Evolutionary conservation across 805 yeast species (phyloP).

Genomic region (Lipomyces orientalis): DNA sequence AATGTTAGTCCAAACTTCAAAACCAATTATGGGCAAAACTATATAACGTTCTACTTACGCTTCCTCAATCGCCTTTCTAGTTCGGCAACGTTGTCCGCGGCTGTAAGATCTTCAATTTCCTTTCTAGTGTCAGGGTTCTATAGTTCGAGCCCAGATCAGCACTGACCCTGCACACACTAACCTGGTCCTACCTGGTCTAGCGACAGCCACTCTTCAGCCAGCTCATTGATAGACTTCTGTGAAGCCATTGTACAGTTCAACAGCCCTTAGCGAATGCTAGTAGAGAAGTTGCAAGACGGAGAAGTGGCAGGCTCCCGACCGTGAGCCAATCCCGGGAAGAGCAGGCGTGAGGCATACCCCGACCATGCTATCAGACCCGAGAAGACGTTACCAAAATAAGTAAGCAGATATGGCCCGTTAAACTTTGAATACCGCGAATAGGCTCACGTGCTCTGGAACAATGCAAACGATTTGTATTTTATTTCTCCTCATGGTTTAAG

Average conservation of each 20-base stretch:
- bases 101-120: conserved; percentile 59
- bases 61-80: conserved; percentile 58
- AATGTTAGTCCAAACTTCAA: conserved; percentile 53
- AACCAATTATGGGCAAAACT: conserved; percentile 21
- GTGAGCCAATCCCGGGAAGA: too few species aligned
- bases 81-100: conserved; percentile 48
- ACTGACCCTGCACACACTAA: too few species aligned
- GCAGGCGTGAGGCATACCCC: too few species aligned
- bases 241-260: conserved; percentile 8
- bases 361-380: too few species aligned
- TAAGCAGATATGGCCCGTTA: too few species aligned
- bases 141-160: conserved; percentile 3
- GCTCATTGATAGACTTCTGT: conserved; percentile 33
- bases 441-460: too few species aligned
- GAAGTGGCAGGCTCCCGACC: not conserved
- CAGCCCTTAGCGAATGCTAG: not conserved
- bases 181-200: conserved; percentile 47
- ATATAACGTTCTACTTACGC: conserved; percentile 33
- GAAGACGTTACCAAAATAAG: too few species aligned
- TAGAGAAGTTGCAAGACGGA: not conserved
- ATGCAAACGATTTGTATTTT: too few species aligned
- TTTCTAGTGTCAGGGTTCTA: conserved; percentile 54
- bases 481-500: too few species aligned
- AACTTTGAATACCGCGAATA: too few species aligned
- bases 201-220: conserved; percentile 50